A percentile compares a stretch with the other conserved stretches of the same genome.
Evolutionary conservation across 495 filamentous ascomycete genomes (phyloP).

Genomic region (Daldinia caldariorum): DNA sequence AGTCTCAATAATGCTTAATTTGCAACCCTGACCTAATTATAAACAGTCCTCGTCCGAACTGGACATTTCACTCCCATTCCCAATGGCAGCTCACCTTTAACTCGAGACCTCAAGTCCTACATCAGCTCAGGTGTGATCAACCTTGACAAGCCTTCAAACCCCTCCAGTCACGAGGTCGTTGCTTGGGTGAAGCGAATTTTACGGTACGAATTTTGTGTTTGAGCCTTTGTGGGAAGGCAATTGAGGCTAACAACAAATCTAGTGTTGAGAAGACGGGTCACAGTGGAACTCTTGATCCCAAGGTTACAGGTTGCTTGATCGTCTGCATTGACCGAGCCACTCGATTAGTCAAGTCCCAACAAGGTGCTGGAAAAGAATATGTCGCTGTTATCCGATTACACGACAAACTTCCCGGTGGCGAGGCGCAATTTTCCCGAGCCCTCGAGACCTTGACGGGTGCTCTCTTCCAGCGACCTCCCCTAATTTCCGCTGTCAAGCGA

Average conservation of each 20-base stretch:
- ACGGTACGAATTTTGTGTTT: conserved; percentile 62
- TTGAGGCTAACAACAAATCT: conserved; percentile 38
- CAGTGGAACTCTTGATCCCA: conserved; percentile 94
- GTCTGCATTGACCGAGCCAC: conserved; percentile 96
- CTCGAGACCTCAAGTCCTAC: conserved; percentile 94
- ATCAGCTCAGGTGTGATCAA: conserved; percentile 97
- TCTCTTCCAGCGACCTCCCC: conserved; percentile 94
- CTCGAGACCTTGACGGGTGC: conserved; percentile 95
- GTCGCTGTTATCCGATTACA: conserved; percentile 77
- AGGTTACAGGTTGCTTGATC: conserved; percentile 83
- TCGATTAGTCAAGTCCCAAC: conserved; percentile 96
- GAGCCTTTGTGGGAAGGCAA: neutral
- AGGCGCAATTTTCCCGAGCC: conserved; percentile 87
- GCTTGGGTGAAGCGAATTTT: conserved; percentile 98
- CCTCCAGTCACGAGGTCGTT: conserved; percentile 97
- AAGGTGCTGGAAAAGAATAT: conserved; percentile 89
- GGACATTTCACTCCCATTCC: conserved; percentile 96
- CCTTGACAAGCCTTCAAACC: conserved; percentile 97
- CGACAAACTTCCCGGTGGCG: conserved; percentile 88
- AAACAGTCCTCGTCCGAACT: conserved; percentile 81
- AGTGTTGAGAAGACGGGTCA: conserved; percentile 98
- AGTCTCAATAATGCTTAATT: neutral
- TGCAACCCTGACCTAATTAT: conserved; percentile 14
- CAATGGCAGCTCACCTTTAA: conserved; percentile 82
- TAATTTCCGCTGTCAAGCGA: conserved; percentile 98